These are phyloP conservation scores for Kazachstania sp. DNA, from an alignment of 1,139 yeast species.

Conservation along the genomic window DNA sequence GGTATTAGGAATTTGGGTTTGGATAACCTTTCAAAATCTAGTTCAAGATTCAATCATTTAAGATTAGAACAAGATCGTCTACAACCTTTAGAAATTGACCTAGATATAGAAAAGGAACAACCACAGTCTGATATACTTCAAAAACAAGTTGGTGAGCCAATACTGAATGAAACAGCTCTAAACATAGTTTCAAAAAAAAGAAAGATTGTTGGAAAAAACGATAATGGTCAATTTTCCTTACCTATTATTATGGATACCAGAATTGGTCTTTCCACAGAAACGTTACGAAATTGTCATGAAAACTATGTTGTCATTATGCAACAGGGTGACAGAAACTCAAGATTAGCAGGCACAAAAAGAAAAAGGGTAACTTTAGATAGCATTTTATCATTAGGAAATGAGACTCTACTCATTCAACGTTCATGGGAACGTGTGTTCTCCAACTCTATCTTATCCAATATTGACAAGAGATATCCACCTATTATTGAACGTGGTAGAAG, in stretches of 20 bases:
- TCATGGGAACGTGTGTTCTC: conserved; percentile 10
- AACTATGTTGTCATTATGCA: conserved; percentile 19
- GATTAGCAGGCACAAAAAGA: conserved; percentile 15
- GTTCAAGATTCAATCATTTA: conserved; percentile 1
- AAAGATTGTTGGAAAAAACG: background rate
- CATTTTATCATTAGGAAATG: background rate
- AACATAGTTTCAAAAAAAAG: conserved; percentile 10
- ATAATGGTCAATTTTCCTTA: background rate
- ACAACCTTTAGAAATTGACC: conserved; percentile 8
- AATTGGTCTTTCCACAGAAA: conserved; percentile 23
- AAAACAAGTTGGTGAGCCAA: conserved; percentile 7
- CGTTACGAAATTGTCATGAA: conserved; percentile 18
- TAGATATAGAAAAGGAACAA: conserved; percentile 3
- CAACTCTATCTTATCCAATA: background rate
- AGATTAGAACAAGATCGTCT: conserved; percentile 2
- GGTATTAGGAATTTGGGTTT: conserved; percentile 6
- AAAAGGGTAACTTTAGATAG: conserved; percentile 8
- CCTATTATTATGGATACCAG: conserved; percentile 14
- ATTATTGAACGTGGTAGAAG: conserved; percentile 23
- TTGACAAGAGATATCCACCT: background rate
- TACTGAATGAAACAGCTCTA: background rate
- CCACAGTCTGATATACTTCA: background rate
- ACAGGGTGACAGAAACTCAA: background rate
- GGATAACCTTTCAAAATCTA: background rate
- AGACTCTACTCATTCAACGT: conserved; percentile 7